A percentile compares a stretch with the other conserved stretches of the same genome.
phyloP scores from a whole-genome alignment of 1,284 basidiomycete genomes.

The Tylopilus microsporus region DNA sequence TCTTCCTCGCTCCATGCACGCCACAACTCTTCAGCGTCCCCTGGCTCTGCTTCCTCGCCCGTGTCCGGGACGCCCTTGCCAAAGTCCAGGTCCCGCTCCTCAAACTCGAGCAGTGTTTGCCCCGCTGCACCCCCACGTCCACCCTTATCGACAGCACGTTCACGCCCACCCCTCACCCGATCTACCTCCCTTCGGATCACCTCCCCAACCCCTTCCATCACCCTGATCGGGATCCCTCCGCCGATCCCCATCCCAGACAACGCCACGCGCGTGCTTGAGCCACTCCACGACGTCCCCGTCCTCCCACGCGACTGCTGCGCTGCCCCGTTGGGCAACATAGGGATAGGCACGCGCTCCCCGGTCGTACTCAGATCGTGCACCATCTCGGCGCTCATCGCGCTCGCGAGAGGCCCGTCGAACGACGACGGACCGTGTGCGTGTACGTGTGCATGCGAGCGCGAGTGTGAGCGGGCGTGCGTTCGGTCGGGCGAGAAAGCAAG shows the following conservation, averaged over 20 bases:
- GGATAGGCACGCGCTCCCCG: slow-evolving; percentile 44
- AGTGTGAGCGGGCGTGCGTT: too few species aligned
- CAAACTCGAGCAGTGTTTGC: slow-evolving; percentile 59
- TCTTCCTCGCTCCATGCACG: slow-evolving; percentile 44
- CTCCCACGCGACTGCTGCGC: slow-evolving; percentile 19
- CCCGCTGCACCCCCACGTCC: background rate
- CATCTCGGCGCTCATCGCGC: slow-evolving; percentile 64
- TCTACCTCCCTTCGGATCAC: slow-evolving; percentile 55
- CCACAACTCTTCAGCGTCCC: slow-evolving; percentile 15
- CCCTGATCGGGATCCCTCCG: slow-evolving; percentile 49
- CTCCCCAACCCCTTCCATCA: slow-evolving; percentile 57
- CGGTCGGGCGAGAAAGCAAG: slow-evolving; percentile 34
- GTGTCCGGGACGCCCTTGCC: slow-evolving; percentile 21
- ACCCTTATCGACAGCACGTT: background rate
- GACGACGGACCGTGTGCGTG: slow-evolving; percentile 39
- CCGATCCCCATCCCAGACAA: slow-evolving; percentile 30
- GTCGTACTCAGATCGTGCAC: slow-evolving; percentile 45
- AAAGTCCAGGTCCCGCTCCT: slow-evolving; percentile 65
- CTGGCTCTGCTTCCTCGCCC: background rate
- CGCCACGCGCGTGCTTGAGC: slow-evolving; percentile 17
- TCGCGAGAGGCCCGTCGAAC: slow-evolving; percentile 74
- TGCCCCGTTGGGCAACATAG: slow-evolving; percentile 67
- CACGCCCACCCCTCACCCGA: slow-evolving; percentile 33
- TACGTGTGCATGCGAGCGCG: slow-evolving; percentile 18
- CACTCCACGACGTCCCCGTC: slow-evolving; percentile 11